Evolutionary conservation across 192 early-diverging fungal species (phyloP).

Genomic region (Allomyces macrogynus): DNA sequence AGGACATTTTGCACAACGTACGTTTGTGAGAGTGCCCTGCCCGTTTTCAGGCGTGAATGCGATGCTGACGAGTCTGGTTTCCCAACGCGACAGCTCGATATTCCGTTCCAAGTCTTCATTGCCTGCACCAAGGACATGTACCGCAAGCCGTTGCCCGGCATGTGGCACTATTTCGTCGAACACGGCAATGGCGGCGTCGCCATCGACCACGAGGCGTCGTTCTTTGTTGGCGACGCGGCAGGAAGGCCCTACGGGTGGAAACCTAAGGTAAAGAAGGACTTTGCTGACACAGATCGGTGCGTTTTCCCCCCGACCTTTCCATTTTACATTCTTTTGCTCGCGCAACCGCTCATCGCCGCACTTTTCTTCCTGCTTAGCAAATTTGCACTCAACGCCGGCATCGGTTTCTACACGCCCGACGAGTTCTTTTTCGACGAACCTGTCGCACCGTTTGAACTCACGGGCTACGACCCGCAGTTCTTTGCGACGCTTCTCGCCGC

Average conservation of each 20-base stretch:
- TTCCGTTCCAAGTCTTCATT: conserved; percentile 51
- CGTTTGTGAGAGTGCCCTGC: no score
- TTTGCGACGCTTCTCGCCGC: conserved; percentile 3
- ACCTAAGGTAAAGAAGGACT: conserved; percentile 37
- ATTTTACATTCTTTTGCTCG: background rate
- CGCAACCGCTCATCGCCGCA: conserved; percentile 2
- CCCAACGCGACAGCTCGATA: conserved; percentile 8
- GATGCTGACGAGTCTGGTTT: conserved; percentile 1
- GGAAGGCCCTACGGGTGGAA: conserved; percentile 51
- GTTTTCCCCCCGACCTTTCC: background rate
- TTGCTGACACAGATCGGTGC: conserved; percentile 57
- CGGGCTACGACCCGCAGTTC: conserved; percentile 1
- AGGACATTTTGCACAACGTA: conserved; percentile 13
- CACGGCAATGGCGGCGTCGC: conserved; percentile 14
- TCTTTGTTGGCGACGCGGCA: conserved; percentile 89
- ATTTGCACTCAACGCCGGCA: conserved; percentile 51
- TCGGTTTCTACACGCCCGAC: conserved; percentile 68
- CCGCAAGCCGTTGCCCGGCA: conserved; percentile 54
- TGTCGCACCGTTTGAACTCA: conserved; percentile 14
- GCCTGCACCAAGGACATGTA: conserved; percentile 44
- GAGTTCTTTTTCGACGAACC: conserved; percentile 40
- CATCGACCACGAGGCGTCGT: conserved; percentile 35
- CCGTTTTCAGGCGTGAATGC: background rate
- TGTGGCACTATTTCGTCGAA: conserved; percentile 36
- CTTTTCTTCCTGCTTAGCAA: conserved; percentile 19